Evolutionary conservation across 2,329 filamentous ascomycete genomes (phyloP).

Genomic region (Claviceps maximensis): DNA sequence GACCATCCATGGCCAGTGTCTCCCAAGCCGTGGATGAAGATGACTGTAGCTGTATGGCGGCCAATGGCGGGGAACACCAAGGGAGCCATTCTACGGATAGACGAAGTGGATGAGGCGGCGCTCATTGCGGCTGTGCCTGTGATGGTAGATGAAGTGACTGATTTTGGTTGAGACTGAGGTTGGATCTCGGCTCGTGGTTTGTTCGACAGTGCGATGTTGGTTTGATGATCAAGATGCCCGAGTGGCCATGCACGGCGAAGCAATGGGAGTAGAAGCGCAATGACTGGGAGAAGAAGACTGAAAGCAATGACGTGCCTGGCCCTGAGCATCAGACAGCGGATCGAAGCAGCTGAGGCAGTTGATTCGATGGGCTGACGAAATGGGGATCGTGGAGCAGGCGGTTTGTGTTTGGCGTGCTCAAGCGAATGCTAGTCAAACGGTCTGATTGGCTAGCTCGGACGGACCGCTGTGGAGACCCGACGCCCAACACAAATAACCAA

Average conservation of each 20-base stretch:
- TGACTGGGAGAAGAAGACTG: not conserved
- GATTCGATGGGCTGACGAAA: not conserved
- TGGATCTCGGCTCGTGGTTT: not conserved
- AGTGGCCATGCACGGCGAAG: not conserved
- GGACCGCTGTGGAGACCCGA: too few species aligned
- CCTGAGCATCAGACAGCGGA: not conserved
- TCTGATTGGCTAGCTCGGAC: too few species aligned
- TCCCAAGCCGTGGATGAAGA: slow-evolving; percentile 85
- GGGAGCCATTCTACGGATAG: slow-evolving; percentile 28
- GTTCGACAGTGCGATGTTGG: not conserved
- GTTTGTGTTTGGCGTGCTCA: too few species aligned
- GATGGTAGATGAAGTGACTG: not conserved
- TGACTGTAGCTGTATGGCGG: slow-evolving; percentile 85
- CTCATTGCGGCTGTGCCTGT: not conserved
- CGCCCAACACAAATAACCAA: too few species aligned
- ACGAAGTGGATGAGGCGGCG: slow-evolving; percentile 12
- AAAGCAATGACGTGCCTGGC: not conserved
- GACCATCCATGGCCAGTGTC: slow-evolving; percentile 73
- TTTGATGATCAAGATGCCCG: not conserved
- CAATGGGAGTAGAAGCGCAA: not conserved
- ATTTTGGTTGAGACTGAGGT: not conserved
- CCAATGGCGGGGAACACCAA: slow-evolving; percentile 67
- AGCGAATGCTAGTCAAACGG: too few species aligned
- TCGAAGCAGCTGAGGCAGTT: not conserved
- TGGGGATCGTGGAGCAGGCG: not conserved